A percentile compares a stretch with the other conserved stretches of the same genome.
Conservation (phyloP, 805 yeast species). For the Ogataea paraovalis region DNA sequence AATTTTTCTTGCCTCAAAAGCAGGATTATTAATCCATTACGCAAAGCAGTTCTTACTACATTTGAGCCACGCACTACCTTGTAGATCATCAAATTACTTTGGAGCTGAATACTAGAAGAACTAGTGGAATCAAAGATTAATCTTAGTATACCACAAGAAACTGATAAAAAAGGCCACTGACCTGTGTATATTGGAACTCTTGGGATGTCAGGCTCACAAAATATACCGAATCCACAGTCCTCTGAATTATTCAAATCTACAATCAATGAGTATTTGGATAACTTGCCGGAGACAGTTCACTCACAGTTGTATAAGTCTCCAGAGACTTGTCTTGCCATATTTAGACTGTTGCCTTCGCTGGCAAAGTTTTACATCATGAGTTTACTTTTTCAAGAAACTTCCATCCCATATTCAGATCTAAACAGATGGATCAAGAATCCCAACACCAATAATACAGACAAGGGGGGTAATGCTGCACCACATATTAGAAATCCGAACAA, state of each 20-base stretch:
- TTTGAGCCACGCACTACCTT: too few relatives aligned
- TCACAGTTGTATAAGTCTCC: conserved; percentile 79
- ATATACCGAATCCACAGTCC: background rate
- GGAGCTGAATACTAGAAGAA: too few relatives aligned
- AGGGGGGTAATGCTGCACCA: background rate
- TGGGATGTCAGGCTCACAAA: background rate
- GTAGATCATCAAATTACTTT: too few relatives aligned
- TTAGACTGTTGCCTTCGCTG: conserved; percentile 78
- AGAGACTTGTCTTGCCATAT: conserved; percentile 93
- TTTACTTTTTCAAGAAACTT: conserved; percentile 76
- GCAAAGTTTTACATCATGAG: conserved; percentile 88
- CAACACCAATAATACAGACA: background rate
- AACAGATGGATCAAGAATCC: conserved; percentile 66
- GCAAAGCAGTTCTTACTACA: too few relatives aligned
- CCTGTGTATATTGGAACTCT: background rate
- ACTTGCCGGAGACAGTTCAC: conserved; percentile 83
- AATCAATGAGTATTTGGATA: conserved; percentile 85
- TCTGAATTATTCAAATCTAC: conserved; percentile 54
- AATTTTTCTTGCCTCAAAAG: background rate
- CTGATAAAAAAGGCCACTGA: too few relatives aligned
- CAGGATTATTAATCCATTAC: too few relatives aligned
- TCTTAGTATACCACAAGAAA: too few relatives aligned
- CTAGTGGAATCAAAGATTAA: too few relatives aligned
- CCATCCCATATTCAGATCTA: conserved; percentile 61
- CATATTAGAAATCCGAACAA: conserved; percentile 31